Base-by-base conservation (phyloP, 306 rosid genomes). In the Citrullus mucosospermus region DNA sequence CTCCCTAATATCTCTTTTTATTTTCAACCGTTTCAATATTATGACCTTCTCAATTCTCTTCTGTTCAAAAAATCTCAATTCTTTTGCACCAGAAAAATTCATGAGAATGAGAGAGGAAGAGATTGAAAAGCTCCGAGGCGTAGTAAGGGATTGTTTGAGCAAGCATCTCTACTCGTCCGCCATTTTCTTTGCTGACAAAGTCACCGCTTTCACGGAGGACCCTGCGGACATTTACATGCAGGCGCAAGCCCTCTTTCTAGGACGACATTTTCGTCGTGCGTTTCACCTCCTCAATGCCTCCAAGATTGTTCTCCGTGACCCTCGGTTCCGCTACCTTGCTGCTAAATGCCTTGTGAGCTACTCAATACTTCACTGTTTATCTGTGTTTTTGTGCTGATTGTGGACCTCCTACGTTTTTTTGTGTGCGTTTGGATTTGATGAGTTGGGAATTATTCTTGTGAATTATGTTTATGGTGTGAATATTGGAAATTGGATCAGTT, bases 151-250 rank as follows among this genome's bases (percentile, higher is more conserved):
- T 82, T 94, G 98, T 80, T 92, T 94, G 34, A 94, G 89, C 86
- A 94, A 94, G 87, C 98, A 92, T 78, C 94, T 92, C 8, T 92
- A 94, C 84, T 92, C 97, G 10, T 94, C 97, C 20, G 98, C 98
- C 73, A 90, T 94, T 10, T 94, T 94, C 97, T 94, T 94, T 83
- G 95, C 98, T 8, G 96, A 94, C 76, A 94, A 94, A 59, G 97
- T 94, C 4, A 95, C 92, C 5, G 95, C 96, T 76, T 90, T 92
- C 81, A 90, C 97, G 78, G 87, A 86, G 41, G 98, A 92, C 71
- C 97, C 97, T 44, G 96, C 97, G 75, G 98, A 94, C 22, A 86
- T 94, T 71, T 94, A 94, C 86, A 94, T 94, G 98, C 98, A 92
- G 60, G 95, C 98, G 0, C 98, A 94, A 83, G 96, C 98, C 2